A percentile compares a stretch with the other conserved stretches of the same genome.
phyloP scores from a whole-genome alignment of 176 grass and related monocot species.

The Eleusine coracana region DNA sequence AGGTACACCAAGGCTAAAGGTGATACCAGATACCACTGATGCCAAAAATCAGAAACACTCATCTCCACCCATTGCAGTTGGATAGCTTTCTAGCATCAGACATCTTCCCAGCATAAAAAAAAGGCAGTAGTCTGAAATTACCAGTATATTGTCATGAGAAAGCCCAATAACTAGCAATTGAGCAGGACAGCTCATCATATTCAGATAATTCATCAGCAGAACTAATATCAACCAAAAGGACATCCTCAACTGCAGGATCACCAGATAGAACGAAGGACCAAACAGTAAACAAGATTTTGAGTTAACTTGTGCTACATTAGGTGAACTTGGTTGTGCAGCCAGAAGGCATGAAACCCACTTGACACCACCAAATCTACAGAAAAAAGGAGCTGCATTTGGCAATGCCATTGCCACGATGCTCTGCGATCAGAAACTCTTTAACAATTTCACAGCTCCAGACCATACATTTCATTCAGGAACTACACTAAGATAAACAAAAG shows the following conservation, averaged over 20 bases:
- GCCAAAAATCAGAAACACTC: neutral
- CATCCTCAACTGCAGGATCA: neutral
- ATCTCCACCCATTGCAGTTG: neutral
- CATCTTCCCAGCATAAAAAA: neutral
- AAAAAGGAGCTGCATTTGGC: constrained; percentile 41
- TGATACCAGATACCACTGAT: neutral
- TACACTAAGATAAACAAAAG: constrained; percentile 25
- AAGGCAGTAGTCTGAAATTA: neutral
- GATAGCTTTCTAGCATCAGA: neutral
- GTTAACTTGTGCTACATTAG: neutral
- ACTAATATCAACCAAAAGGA: neutral
- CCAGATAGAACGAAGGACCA: neutral
- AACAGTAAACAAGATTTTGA: neutral
- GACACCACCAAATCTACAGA: constrained; percentile 19
- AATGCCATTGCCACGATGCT: neutral
- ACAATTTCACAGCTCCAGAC: neutral
- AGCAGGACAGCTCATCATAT: neutral
- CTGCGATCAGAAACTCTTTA: neutral
- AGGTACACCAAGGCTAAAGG: neutral
- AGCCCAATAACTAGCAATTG: neutral
- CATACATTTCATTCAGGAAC: constrained; percentile 29
- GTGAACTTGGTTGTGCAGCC: neutral
- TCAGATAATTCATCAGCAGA: neutral
- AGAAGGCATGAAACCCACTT: constrained; percentile 15
- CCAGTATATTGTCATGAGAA: neutral